A percentile compares a stretch with the other conserved stretches of the same genome.
Conservation (phyloP, 2,329 filamentous ascomycete genomes). For the Shiraia bambusicola region DNA sequence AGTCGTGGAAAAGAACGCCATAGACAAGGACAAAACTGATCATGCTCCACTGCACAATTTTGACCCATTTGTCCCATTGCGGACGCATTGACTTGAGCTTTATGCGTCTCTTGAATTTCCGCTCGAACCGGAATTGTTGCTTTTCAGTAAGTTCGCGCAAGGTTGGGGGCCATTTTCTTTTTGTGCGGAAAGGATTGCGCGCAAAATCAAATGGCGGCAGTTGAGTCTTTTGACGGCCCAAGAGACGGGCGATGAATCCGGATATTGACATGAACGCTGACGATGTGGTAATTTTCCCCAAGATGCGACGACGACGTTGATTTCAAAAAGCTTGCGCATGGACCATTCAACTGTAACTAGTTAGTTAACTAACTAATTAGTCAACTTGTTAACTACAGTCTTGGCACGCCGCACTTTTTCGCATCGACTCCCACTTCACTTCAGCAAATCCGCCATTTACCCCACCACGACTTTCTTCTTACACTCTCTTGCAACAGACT, state of each 20-base stretch:
- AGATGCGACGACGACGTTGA: slow-evolving; percentile 18
- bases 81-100: slow-evolving; percentile 63
- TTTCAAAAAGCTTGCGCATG: slow-evolving; percentile 4
- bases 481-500: slow-evolving; percentile 12
- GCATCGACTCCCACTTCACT: slow-evolving; percentile 11
- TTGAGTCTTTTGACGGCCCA: slow-evolving; percentile 46
- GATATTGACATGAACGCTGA: slow-evolving; percentile 14
- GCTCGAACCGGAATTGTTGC: slow-evolving; percentile 76
- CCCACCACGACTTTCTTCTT: slow-evolving; percentile 12
- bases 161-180: slow-evolving; percentile 77
- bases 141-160: slow-evolving; percentile 68
- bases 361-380: no score
- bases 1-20: slow-evolving; percentile 64
- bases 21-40: slow-evolving; percentile 57
- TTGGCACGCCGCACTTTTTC: slow-evolving; percentile 22
- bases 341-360: slow-evolving; percentile 6
- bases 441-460: slow-evolving; percentile 6
- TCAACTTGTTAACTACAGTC: no score
- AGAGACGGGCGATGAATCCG: slow-evolving; percentile 51
- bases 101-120: slow-evolving; percentile 72
- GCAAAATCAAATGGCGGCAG: slow-evolving; percentile 47
- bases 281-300: slow-evolving; percentile 7
- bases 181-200: slow-evolving; percentile 63
- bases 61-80: slow-evolving; percentile 64
- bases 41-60: slow-evolving; percentile 60